Conservation (phyloP, 371 early-diverging fungal genomes). For the Umbelopsis sp. region DNA sequence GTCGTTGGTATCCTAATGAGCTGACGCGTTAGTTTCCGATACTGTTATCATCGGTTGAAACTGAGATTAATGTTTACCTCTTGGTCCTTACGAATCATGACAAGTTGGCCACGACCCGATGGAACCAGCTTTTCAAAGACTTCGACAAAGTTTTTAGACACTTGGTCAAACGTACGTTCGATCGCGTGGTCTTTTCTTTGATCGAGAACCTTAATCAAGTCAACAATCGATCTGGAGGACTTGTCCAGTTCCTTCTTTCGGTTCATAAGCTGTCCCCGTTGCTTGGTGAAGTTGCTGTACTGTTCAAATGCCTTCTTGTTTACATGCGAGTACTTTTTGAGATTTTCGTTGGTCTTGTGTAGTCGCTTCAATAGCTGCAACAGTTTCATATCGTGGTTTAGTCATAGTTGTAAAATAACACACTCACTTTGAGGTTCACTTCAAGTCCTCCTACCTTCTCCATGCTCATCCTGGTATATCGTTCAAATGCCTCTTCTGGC, state of each 20-base stretch:
- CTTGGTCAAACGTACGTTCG: conserved; percentile 93
- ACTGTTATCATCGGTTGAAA: conserved; percentile 4
- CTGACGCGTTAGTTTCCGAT: conserved; percentile 1
- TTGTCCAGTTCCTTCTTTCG: conserved; percentile 89
- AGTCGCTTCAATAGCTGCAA: conserved; percentile 69
- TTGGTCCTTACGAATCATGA: conserved; percentile 78
- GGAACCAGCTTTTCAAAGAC: conserved; percentile 94
- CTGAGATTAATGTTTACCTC: conserved; percentile 40
- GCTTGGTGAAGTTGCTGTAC: conserved; percentile 89
- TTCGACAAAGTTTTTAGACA: conserved; percentile 83
- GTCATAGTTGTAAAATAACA: not conserved
- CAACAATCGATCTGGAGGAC: conserved; percentile 66
- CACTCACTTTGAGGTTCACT: not conserved
- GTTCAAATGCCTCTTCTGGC: conserved; percentile 93
- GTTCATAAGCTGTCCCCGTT: conserved; percentile 78
- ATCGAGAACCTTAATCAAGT: conserved; percentile 89
- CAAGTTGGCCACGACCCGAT: conserved; percentile 82
- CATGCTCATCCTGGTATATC: conserved; percentile 54
- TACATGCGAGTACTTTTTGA: conserved; percentile 91
- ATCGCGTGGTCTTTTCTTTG: conserved; percentile 97
- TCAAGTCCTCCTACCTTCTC: conserved; percentile 45
- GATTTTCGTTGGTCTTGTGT: conserved; percentile 80
- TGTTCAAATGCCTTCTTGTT: conserved; percentile 99
- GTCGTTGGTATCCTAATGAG: conserved; percentile 43
- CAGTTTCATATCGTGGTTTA: not conserved